Percentiles rank a stretch among this genome's conserved stretches.
Evolutionary conservation across 2,329 filamentous ascomycete genomes (phyloP).

Genomic region (Pseudocercospora fuligena): DNA sequence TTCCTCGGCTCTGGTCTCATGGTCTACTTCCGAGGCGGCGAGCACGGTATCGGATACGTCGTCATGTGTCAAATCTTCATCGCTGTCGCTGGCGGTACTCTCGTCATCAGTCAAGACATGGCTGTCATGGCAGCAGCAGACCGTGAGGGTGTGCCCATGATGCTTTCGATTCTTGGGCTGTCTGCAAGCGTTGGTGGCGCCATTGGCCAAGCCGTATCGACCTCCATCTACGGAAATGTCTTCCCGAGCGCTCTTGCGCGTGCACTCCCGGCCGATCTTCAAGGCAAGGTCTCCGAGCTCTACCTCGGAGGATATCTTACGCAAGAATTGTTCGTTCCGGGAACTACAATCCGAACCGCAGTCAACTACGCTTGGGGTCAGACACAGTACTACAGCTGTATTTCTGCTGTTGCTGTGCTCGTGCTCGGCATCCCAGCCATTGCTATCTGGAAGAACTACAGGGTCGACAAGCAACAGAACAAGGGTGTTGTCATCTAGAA

Average conservation of each 20-base stretch:
- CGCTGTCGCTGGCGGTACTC: slow-evolving; percentile 58
- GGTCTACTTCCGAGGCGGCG: slow-evolving; percentile 43
- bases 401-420: slow-evolving; percentile 43
- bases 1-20: slow-evolving; percentile 42
- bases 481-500: slow-evolving; percentile 41
- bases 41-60: slow-evolving; percentile 54
- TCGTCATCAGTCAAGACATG: slow-evolving; percentile 62
- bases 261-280: slow-evolving; percentile 22
- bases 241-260: slow-evolving; percentile 24
- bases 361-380: slow-evolving; percentile 55
- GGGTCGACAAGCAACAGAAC: slow-evolving; percentile 44
- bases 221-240: slow-evolving; percentile 40
- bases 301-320: slow-evolving; percentile 27
- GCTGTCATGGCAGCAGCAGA: slow-evolving; percentile 56
- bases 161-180: slow-evolving; percentile 43
- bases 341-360: slow-evolving; percentile 49
- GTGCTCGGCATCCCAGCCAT: slow-evolving; percentile 40
- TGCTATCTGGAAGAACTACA: slow-evolving; percentile 44
- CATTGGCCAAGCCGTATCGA: slow-evolving; percentile 34
- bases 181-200: slow-evolving; percentile 38
- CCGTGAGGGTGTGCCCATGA: slow-evolving; percentile 42
- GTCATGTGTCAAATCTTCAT: slow-evolving; percentile 63
- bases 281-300: slow-evolving; percentile 41
- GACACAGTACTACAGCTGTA: slow-evolving; percentile 51
- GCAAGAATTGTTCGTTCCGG: slow-evolving; percentile 44